Conservation (phyloP, 1,284 basidiomycete species). For the Cryptococcus jaspeensis region DNA sequence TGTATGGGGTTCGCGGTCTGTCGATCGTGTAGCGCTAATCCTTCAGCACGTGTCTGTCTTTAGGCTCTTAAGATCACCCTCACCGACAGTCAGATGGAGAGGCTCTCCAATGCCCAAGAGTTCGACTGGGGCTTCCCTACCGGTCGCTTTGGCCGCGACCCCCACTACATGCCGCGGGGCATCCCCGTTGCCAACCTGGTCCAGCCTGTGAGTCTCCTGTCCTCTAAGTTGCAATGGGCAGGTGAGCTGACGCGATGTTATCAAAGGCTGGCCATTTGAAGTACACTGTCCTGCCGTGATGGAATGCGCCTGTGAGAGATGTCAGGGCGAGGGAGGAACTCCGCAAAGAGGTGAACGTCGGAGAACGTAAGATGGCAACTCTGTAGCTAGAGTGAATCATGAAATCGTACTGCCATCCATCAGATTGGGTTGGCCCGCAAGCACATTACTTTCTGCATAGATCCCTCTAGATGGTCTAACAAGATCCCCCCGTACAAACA, state of each 20-base stretch:
- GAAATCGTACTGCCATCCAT: too few species aligned
- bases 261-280: not conserved
- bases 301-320: too few species aligned
- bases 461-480: too few species aligned
- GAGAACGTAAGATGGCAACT: too few species aligned
- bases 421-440: too few species aligned
- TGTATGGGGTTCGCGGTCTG: too few species aligned
- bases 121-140: conserved; percentile 22
- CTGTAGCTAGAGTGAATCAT: too few species aligned
- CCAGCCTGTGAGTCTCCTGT: not conserved
- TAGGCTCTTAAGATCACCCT: conserved; percentile 46
- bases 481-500: conserved; percentile 1
- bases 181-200: not conserved
- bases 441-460: too few species aligned
- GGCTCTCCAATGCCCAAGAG: conserved; percentile 35
- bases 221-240: not conserved
- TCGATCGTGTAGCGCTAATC: not conserved
- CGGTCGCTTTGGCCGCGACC: conserved; percentile 14
- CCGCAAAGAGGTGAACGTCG: too few species aligned
- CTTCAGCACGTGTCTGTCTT: not conserved
- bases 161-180: conserved; percentile 17
- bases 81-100: conserved; percentile 40
- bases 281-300: too few species aligned
- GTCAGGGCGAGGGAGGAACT: too few species aligned
- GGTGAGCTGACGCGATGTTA: not conserved